phyloP scores from a whole-genome alignment of 441 rosid species.

The Jatropha multifida region DNA sequence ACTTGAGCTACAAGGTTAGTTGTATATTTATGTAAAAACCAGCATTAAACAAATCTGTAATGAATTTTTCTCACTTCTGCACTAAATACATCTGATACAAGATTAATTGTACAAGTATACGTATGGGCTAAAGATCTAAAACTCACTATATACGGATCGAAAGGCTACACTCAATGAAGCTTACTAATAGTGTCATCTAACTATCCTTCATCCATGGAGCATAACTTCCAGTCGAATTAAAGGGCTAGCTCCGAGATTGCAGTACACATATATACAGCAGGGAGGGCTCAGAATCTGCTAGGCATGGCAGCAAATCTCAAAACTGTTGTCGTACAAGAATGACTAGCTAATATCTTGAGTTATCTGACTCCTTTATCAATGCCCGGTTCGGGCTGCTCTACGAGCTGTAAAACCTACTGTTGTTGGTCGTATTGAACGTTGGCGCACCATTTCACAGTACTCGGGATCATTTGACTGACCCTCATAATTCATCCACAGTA shows the following conservation, averaged over 20 bases:
- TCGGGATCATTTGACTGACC: slow-evolving; percentile 69
- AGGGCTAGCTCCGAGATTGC: background rate
- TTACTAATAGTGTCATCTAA: slow-evolving; percentile 15
- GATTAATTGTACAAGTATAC: background rate
- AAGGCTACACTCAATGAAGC: slow-evolving; percentile 13
- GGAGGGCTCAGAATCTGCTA: background rate
- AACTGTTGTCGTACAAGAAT: background rate
- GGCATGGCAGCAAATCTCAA: background rate
- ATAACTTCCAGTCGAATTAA: background rate
- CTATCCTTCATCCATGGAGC: background rate
- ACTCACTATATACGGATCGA: background rate
- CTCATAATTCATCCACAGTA: slow-evolving; percentile 75
- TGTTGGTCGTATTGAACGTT: slow-evolving; percentile 56
- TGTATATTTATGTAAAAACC: background rate
- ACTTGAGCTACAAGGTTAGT: background rate
- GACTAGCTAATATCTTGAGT: slow-evolving; percentile 8
- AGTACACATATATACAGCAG: slow-evolving; percentile 1
- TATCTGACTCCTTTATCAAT: slow-evolving; percentile 3
- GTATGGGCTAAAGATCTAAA: background rate
- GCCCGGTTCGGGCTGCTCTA: slow-evolving; percentile 38
- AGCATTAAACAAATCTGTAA: slow-evolving; percentile 10
- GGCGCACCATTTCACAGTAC: slow-evolving; percentile 74
- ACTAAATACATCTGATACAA: background rate
- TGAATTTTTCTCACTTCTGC: slow-evolving; percentile 14
- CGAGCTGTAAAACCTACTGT: slow-evolving; percentile 84